A percentile compares a stretch with the other conserved stretches of the same genome.
Conservation (phyloP, 2,329 filamentous ascomycete genomes). For the Cryphonectria naterciae region DNA sequence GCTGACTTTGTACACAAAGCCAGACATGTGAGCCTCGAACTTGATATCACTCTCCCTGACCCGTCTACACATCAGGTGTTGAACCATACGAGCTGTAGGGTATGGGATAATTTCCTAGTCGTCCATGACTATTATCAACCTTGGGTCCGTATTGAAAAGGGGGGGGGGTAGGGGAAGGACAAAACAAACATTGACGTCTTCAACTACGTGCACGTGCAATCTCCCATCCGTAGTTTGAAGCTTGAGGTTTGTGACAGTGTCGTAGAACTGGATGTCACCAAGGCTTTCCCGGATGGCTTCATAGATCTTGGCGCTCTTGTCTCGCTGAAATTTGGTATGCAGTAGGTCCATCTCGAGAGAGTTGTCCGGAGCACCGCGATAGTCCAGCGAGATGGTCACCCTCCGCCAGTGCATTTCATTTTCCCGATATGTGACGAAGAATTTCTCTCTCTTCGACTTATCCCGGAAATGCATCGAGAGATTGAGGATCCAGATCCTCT, state of each 20-base stretch:
- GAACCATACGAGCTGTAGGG: conserved; percentile 72
- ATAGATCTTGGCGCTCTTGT: conserved; percentile 92
- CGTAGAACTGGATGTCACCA: conserved; percentile 92
- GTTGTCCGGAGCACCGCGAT: conserved; percentile 75
- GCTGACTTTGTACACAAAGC: conserved; percentile 93
- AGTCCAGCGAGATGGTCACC: conserved; percentile 93
- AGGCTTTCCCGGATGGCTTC: conserved; percentile 92
- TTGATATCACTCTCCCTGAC: conserved; percentile 75
- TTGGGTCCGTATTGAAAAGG: conserved; percentile 8
- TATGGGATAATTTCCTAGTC: conserved; percentile 82
- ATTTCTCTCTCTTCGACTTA: conserved; percentile 90
- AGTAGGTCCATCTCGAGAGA: conserved; percentile 86
- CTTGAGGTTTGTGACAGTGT: conserved; percentile 94
- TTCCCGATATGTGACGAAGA: conserved; percentile 94
- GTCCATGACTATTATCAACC: conserved; percentile 7
- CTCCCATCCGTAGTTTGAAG: conserved; percentile 86
- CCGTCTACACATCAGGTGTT: conserved; percentile 69
- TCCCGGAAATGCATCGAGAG: conserved; percentile 98
- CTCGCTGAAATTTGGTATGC: conserved; percentile 78
- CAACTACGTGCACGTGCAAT: conserved; percentile 95
- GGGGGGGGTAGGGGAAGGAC: neutral
- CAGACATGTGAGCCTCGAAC: conserved; percentile 92
- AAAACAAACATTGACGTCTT: conserved; percentile 76
- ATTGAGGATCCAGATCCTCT: conserved; percentile 92
- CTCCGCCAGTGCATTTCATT: conserved; percentile 78